Evolutionary conservation across 306 rosid species (phyloP).

Genomic region (Vachellia pachyceras): DNA sequence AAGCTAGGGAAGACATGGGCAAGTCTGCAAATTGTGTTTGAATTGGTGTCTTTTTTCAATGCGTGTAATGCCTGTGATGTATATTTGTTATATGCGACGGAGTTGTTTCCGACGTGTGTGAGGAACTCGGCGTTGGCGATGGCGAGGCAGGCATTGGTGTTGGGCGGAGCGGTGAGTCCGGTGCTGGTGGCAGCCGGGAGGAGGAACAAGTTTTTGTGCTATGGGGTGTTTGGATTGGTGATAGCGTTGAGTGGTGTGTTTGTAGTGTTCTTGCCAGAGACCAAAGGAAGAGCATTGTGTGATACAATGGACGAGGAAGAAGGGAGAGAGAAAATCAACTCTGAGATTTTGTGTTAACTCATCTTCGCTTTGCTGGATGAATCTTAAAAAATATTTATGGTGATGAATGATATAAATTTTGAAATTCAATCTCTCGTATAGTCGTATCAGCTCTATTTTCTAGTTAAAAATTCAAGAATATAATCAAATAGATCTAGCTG

Average conservation of each 20-base stretch:
- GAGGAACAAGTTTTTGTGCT: constrained; percentile 45
- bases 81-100: constrained; percentile 52
- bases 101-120: constrained; percentile 72
- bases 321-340: neutral
- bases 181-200: constrained; percentile 52
- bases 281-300: constrained; percentile 53
- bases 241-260: constrained; percentile 55
- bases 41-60: constrained; percentile 58
- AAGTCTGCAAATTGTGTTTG: constrained; percentile 49
- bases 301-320: constrained; percentile 73
- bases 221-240: constrained; percentile 65
- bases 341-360: no score
- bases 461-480: no score
- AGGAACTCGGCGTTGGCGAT: constrained; percentile 67
- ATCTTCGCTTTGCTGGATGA: no score
- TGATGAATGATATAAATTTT: no score
- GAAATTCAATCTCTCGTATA: no score
- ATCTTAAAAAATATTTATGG: no score
- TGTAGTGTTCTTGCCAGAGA: constrained; percentile 62
- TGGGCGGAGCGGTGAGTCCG: constrained; percentile 63
- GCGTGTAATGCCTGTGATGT: constrained; percentile 53
- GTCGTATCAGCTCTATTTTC: no score
- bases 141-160: constrained; percentile 62
- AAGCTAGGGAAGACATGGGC: constrained; percentile 28
- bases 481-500: no score